A percentile compares a stretch with the other conserved stretches of the same genome.
These are phyloP conservation scores for Poa pratensis DNA, from an alignment of 176 grass and related monocot species.

Conservation along the genomic window DNA sequence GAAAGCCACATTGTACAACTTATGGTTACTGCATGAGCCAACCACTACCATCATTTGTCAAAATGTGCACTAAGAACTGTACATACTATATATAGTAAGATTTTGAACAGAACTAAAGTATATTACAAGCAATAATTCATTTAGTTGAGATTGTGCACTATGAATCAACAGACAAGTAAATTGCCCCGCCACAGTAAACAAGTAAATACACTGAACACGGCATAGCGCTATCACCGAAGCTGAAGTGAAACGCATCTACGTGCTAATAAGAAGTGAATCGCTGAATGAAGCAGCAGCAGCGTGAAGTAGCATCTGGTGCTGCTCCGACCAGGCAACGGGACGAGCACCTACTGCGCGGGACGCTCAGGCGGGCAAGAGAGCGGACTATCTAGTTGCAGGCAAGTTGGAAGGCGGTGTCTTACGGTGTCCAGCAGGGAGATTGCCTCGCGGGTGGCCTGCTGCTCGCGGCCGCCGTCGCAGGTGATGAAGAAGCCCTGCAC, in stretches of 20 bases:
- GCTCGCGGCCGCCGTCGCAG: conserved; percentile 91
- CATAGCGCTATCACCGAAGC: neutral
- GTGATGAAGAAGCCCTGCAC: conserved; percentile 97
- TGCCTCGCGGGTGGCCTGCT: conserved; percentile 86
- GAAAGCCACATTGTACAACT: neutral
- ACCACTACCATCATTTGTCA: neutral
- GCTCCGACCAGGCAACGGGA: neutral
- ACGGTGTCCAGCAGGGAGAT: conserved; percentile 84
- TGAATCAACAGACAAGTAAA: neutral
- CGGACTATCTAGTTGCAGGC: neutral
- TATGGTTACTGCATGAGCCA: neutral
- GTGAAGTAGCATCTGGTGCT: neutral
- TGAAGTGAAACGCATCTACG: neutral
- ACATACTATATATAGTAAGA: neutral
- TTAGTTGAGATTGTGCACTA: too few species aligned
- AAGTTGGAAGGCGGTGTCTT: neutral
- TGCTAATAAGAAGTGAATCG: neutral
- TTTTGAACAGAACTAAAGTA: neutral
- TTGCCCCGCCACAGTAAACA: neutral
- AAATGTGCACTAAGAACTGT: neutral
- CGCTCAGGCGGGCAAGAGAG: neutral
- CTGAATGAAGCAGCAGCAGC: neutral
- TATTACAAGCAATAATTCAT: neutral
- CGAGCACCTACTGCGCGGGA: conserved; percentile 7
- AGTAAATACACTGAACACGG: neutral